A percentile compares a stretch with the other conserved stretches of the same genome.
Evolutionary conservation across 2,329 filamentous ascomycete species (phyloP).

Genomic region (Phialophora expanda): DNA sequence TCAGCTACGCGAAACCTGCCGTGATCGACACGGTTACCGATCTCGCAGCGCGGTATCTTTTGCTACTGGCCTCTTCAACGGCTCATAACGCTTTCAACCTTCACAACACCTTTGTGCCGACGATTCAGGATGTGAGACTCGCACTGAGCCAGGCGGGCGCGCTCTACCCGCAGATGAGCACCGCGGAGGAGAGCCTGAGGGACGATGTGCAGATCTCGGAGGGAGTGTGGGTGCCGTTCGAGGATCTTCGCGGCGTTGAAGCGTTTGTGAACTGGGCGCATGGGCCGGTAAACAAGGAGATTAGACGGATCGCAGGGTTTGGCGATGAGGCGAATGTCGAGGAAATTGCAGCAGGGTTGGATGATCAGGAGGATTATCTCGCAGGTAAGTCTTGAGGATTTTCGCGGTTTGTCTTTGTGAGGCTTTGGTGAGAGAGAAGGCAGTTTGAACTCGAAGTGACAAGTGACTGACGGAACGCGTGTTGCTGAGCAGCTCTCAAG

Average conservation of each 20-base stretch:
- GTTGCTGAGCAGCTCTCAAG: slow-evolving; percentile 67
- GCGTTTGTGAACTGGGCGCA: slow-evolving; percentile 80
- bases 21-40: slow-evolving; percentile 89
- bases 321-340: slow-evolving; percentile 59
- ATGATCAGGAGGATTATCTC: slow-evolving; percentile 71
- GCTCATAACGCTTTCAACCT: slow-evolving; percentile 73
- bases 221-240: slow-evolving; percentile 46
- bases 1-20: slow-evolving; percentile 78
- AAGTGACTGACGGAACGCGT: slow-evolving; percentile 17
- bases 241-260: slow-evolving; percentile 78
- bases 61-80: slow-evolving; percentile 73
- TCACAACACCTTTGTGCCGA: slow-evolving; percentile 67
- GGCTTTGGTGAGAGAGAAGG: neutral
- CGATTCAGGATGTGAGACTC: slow-evolving; percentile 79
- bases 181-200: slow-evolving; percentile 70
- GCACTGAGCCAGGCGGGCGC: slow-evolving; percentile 82
- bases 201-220: slow-evolving; percentile 52
- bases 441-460: slow-evolving; percentile 18
- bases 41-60: slow-evolving; percentile 79
- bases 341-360: slow-evolving; percentile 51
- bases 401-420: neutral
- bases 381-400: slow-evolving; percentile 56
- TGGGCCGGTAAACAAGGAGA: slow-evolving; percentile 76
- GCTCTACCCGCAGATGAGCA: slow-evolving; percentile 70
- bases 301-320: slow-evolving; percentile 78